Evolutionary conservation across 805 yeast species (phyloP).

Genomic region (Yarrowia osloensis): DNA sequence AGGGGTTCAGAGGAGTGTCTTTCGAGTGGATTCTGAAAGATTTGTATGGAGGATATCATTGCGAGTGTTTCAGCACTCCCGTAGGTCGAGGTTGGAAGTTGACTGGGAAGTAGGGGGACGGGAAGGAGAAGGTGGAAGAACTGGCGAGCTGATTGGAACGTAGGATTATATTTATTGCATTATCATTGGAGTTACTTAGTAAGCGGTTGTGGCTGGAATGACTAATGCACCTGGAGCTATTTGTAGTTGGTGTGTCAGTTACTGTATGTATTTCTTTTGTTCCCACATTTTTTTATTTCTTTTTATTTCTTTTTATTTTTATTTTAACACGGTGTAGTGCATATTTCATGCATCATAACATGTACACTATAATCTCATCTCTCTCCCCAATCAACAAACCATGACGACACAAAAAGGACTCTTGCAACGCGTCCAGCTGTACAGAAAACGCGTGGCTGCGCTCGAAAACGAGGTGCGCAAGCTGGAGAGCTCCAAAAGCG

Average conservation of each 20-base stretch:
- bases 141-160: too few relatives aligned
- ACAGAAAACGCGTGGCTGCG: slow-evolving; percentile 6
- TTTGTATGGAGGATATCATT: slow-evolving; percentile 55
- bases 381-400: too few relatives aligned
- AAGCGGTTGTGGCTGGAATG: too few relatives aligned
- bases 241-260: too few relatives aligned
- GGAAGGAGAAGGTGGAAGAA: too few relatives aligned
- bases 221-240: too few relatives aligned
- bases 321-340: not conserved
- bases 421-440: slow-evolving; percentile 8
- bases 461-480: not conserved
- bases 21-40: slow-evolving; percentile 59
- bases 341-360: not conserved
- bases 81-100: slow-evolving; percentile 62
- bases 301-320: not conserved
- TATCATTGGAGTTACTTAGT: too few relatives aligned
- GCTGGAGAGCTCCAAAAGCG: not conserved
- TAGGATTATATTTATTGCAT: slow-evolving; percentile 16
- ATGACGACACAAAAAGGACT: slow-evolving; percentile 13
- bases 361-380: too few relatives aligned
- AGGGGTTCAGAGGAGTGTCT: slow-evolving; percentile 54
- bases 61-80: slow-evolving; percentile 60
- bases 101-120: slow-evolving; percentile 44
- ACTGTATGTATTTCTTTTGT: too few relatives aligned
- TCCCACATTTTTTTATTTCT: too few relatives aligned